Evolutionary conservation across 176 grass and related monocot genomes (phyloP), one percentile per base, ranked within the genome.

Genomic region (Miscanthus lutarioriparius): DNA sequence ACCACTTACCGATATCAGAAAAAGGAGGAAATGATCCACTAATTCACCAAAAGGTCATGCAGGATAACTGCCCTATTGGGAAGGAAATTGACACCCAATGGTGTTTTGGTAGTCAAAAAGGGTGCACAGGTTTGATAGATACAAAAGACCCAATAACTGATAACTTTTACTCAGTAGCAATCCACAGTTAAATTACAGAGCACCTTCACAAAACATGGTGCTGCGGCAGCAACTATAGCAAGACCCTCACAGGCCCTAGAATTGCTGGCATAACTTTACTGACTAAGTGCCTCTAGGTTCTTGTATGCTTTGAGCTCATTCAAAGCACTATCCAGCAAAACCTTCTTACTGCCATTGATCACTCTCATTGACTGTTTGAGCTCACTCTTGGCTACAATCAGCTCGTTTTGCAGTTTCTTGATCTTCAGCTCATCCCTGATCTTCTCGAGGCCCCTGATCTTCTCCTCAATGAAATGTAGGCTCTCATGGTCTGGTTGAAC

Each of bases 241-340:
- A 25, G 27, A 38, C 2, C 12, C 11, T 9, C 70, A 45, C 38
- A 47, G 40, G n/a, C 13, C 8, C 6, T n/a, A 40, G 25, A 6
- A 22, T 25, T 68, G 4, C 7, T 43, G 51, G 15, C 51, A 32
- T n/a, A 64, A 14, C 56, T 15, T 28, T 66, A 38, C 53, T 49
- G 75, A 76, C 37, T 39, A 17, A 85, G 43, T 78, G 54, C 58
- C 63, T 90, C 54, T 59, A 86, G 56, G 64, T 86, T 83, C 47
- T 79, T 72, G 36, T 78, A 79, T 10, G 79, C 74, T 30, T 61
- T 51, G 36, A 90, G 66, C 74, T 90, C 84, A 82, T 67, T 70
- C 61, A 84, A 9, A 35, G 84, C 75, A 27, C 89, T 68, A 22
- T 83, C 75, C 32, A 90, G 38, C 23, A 90, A 28, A 25, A 16